Conservation (phyloP, 192 early-diverging fungal species). For the Coemansia javaensis region DNA sequence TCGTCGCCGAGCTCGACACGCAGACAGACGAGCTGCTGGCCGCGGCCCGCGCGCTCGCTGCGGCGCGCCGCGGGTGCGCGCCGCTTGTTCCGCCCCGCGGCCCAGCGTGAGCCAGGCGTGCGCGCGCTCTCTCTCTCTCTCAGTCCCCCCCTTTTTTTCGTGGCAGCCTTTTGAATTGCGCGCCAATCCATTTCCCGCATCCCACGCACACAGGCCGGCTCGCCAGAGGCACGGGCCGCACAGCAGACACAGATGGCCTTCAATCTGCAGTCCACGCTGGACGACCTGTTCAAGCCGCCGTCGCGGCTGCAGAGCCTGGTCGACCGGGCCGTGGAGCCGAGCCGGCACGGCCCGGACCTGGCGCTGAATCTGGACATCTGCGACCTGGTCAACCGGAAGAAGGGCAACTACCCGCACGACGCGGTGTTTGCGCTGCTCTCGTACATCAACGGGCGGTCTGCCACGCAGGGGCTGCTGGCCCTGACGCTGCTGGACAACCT, state of each 20-base stretch:
- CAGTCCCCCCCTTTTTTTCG: no score
- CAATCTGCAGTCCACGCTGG: conserved; percentile 38
- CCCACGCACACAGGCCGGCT: background rate
- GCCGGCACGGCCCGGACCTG: conserved; percentile 70
- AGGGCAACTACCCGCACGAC: conserved; percentile 62
- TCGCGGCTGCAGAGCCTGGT: conserved; percentile 46
- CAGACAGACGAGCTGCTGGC: conserved; percentile 29
- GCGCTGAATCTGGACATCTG: conserved; percentile 91
- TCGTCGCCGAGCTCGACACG: conserved; percentile 41
- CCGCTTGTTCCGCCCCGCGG: no score
- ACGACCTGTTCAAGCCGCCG: conserved; percentile 47
- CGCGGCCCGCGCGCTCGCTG: conserved; percentile 21
- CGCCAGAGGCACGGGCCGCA: no score
- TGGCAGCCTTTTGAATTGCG: no score
- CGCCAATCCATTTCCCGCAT: background rate
- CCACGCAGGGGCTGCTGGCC: conserved; percentile 35
- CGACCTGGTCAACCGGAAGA: conserved; percentile 89
- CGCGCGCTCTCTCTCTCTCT: no score
- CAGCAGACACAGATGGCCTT: conserved; percentile 46
- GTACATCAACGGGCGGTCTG: conserved; percentile 48
- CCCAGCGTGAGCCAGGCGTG: no score
- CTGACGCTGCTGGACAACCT: conserved; percentile 87
- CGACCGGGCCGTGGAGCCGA: conserved; percentile 76
- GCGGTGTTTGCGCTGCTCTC: conserved; percentile 42
- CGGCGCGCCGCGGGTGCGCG: conserved; percentile 22